Conservation (phyloP, 306 rosid species). For the Canavalia gladiata region DNA sequence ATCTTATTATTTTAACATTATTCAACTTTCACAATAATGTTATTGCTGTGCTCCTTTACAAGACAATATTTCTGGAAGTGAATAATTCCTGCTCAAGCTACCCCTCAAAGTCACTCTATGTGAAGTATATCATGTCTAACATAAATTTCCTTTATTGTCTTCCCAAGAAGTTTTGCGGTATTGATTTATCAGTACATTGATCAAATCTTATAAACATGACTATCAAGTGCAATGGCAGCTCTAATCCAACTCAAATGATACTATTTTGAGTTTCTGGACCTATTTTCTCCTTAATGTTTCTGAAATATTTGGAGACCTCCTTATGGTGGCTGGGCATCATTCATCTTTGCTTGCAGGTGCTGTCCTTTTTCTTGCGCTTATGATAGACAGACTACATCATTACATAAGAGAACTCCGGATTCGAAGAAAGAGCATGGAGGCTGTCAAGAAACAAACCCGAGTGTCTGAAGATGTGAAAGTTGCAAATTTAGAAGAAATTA, state of each 20-base stretch:
- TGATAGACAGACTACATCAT: constrained; percentile 92
- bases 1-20: neutral
- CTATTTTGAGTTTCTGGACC: constrained; percentile 31
- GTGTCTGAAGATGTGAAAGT: constrained; percentile 68
- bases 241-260: constrained; percentile 10
- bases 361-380: constrained; percentile 76
- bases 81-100: constrained; percentile 18
- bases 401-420: constrained; percentile 85
- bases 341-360: constrained; percentile 68
- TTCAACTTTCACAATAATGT: constrained; percentile 17
- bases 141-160: constrained; percentile 14
- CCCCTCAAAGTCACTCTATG: neutral
- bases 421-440: constrained; percentile 87
- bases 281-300: constrained; percentile 30
- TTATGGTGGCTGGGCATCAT: constrained; percentile 33
- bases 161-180: neutral
- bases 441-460: constrained; percentile 76
- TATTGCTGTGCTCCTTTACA: constrained; percentile 1
- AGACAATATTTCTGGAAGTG: neutral
- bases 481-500: constrained; percentile 58
- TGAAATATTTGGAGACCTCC: constrained; percentile 20
- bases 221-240: constrained; percentile 20
- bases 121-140: constrained; percentile 16
- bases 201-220: constrained; percentile 6
- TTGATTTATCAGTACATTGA: constrained; percentile 27